Evolutionary conservation across 768 basidiomycete genomes (phyloP).

Genomic region (Boletus barrowsii): DNA sequence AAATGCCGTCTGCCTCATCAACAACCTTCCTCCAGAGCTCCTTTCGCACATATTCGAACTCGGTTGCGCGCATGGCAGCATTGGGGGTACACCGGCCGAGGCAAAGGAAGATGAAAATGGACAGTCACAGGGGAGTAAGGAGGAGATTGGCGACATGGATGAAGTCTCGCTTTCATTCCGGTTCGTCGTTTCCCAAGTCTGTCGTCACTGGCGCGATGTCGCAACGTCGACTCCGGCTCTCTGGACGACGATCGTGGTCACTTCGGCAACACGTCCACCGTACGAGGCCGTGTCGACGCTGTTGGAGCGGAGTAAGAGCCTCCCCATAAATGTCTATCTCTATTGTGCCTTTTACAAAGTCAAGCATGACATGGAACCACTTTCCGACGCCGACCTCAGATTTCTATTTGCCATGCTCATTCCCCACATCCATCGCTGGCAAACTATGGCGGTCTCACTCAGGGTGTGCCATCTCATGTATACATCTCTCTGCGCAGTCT

Average conservation of each 20-base stretch:
- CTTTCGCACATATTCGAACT: background rate
- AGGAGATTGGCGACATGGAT: too few relatives aligned
- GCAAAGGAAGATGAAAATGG: too few relatives aligned
- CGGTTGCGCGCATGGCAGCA: background rate
- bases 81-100: background rate
- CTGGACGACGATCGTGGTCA: slow-evolving; percentile 47
- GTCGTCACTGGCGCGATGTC: slow-evolving; percentile 54
- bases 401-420: slow-evolving; percentile 38
- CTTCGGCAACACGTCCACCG: slow-evolving; percentile 31
- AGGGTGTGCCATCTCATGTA: slow-evolving; percentile 46
- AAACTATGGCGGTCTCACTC: slow-evolving; percentile 44
- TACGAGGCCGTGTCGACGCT: slow-evolving; percentile 43
- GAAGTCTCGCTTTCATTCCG: too few relatives aligned
- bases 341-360: slow-evolving; percentile 36
- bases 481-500: slow-evolving; percentile 40
- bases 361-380: background rate
- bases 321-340: slow-evolving; percentile 47
- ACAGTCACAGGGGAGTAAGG: too few relatives aligned
- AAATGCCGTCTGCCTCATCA: background rate
- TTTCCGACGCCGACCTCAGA: slow-evolving; percentile 21
- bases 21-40: background rate
- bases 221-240: slow-evolving; percentile 52
- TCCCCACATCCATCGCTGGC: slow-evolving; percentile 57
- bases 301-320: slow-evolving; percentile 52
- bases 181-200: slow-evolving; percentile 28